Evolutionary conservation across 139 green algal genomes (phyloP), one percentile per base, ranked within the genome.

Genomic region (Pycnococcus provasolii): DNA sequence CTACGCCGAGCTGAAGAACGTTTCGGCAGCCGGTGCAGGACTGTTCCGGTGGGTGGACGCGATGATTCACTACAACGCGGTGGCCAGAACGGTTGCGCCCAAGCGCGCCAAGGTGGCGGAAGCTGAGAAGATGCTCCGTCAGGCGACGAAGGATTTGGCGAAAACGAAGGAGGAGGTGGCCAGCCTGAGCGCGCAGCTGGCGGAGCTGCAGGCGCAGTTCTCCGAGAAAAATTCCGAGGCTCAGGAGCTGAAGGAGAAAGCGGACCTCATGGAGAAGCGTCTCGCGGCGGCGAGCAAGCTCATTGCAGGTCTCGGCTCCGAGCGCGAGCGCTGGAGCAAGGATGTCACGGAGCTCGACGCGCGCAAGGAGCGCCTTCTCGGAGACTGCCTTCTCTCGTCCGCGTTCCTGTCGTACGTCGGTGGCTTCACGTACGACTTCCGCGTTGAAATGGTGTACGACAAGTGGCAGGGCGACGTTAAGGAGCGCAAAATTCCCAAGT

Each of bases 31-130:
- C 46, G 83, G 81, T 43, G 76, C 77, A 13, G 87, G 87, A 4
- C 73, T 94, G 71, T 79, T 94, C 26, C 87, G 88, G 69, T 94
- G 87, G 87, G 87, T 94, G 42, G 79, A 85, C 54, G 87, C 87
- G 58, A 94, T 94, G 87, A 82, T 91, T 44, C 90, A 94, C 71
- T 94, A 94, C 83, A 87, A 73, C 80, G 82, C 80, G 58, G 80
- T 94, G 57, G 85, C 87, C 3, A 79, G 76, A 37, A 84, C 71
- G 2, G 87, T 94, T 37, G 83, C 89, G 58, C 87, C 87, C 47
- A 92, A 94, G 80, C 81, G 87, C 60, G 84, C 86, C 72, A 85
- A 86, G 73, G 87, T 91, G 40, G 83, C 83, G 26, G 80, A 89
- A 37, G 77, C 82, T 6, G 87, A 92, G 73, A 89, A 87, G 73